Base-by-base conservation (phyloP, 148 eudicot genomes). In the Amaranthus cruentus region DNA sequence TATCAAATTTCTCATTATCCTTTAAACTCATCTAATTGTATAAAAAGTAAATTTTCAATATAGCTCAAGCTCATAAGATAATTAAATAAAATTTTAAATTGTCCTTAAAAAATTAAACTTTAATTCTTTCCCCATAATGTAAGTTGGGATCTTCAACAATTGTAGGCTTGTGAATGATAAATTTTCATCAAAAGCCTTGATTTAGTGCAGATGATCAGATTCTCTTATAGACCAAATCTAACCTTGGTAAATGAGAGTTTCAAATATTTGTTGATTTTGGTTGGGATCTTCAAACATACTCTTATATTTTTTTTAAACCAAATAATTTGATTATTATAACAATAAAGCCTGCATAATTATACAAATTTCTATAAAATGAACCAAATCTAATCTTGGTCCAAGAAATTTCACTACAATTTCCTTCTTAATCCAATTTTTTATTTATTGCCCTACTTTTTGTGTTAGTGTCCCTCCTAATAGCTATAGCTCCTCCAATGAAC, bases 351-450 rank as follows among this genome's bases (percentile, higher is more conserved):
- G 79, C 55, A 55, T 71, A 47, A 9, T 42, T 11, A n/a, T 71
- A 51, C 80, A 71, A 71, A 71, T 44, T 65, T 75, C 80, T 46
- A 77, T 28, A 66, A 77, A 71, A 77, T 77, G 75, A 70, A 77
- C 80, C 80, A 77, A 77, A 77, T 77, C 80, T 77, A 77, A 71
- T 77, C 70, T 77, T 71, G 80, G 70, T 77, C 80, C 80, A 49
- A 65, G 48, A 71, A 77, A 76, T 71, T 28, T 75, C 70, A 68
- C 73, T 75, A 50, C 56, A 57, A 59, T 67, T 57, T 51, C 56
- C 51, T 51, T 46, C 47, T 55, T 51, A 49, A 53, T 52, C 57
- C 47, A 43, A 21, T 15, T 4, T 48, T 57, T 56, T 49, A 67
- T 6, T 28, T 54, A 14, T 50, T n/a, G 58, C 67, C 67, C 65